Base-by-base conservation (phyloP, 2,329 filamentous ascomycete species). In the Phialophora verrucosa region DNA sequence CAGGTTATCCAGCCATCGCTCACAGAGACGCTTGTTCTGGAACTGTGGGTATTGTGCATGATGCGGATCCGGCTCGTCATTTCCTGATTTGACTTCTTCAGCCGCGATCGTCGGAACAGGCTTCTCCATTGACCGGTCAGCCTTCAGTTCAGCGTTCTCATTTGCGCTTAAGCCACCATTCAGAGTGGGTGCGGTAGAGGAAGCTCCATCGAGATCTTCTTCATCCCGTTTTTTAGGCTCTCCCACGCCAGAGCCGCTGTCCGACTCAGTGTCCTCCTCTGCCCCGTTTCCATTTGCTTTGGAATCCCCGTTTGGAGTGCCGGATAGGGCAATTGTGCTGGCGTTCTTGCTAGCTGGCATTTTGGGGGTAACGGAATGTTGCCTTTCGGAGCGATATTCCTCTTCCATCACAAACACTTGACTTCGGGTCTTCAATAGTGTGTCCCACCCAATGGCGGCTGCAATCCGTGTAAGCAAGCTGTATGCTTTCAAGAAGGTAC, bases 341-440 rank as follows among this genome's bases (percentile, higher is more conserved):
- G 93, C 86, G 76, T 90, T 93, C 53, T 90, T 87, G 73, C 88
- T 89, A 27, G 70, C 75, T 66, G 79, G 78, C 66, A 80, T 75
- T 62, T 78, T 80, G 47, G 71, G 79, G 20, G 81, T 80, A 27
- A 83, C 78, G 68, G 89, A 87, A 54, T 81, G 74, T 53, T 82
- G 76, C 23, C 78, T 77, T 80, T 98, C 95, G 64, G 90, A 91
- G 57, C 95, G 88, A 76, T 99, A 99, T 78, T 99, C 95, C 75
- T 99, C 95, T 77, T 99, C 95, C 95, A 99, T 99, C 57, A 99
- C 95, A 73, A 99, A 99, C 1, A 99, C 95, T 69, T 94, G 93
- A 81, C 94, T 98, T 72, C 95, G 87, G 74, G 96, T 97, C 78
- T 92, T 96, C 59, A 99, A 83, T 25, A 99, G 84, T 76, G 97